A percentile compares a stretch with the other conserved stretches of the same genome.
Conservation (phyloP, 73 alveolate species). For the Tetrahymena malaccensis region DNA sequence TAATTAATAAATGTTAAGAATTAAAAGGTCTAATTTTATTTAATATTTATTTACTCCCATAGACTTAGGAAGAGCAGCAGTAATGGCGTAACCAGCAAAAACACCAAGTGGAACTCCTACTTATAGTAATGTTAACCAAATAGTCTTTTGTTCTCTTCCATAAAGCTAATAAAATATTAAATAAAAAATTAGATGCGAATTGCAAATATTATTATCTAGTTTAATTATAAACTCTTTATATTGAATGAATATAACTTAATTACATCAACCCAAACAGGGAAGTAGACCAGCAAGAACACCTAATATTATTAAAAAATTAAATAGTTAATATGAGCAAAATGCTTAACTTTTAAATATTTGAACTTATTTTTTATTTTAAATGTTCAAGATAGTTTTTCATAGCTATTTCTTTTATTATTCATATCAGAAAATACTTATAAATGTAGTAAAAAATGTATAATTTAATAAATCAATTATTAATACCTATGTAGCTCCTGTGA, state of each 20-base stretch:
- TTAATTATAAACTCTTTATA: background rate
- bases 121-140: conserved; percentile 21
- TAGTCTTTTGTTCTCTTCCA: conserved; percentile 18
- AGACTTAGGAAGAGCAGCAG: conserved; percentile 2
- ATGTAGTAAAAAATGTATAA: too few relatives aligned
- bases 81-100: conserved; percentile 23
- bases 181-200: background rate
- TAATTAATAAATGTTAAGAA: too few relatives aligned
- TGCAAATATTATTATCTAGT: background rate
- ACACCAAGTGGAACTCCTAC: conserved; percentile 36
- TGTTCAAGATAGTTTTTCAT: too few relatives aligned
- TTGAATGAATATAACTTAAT: background rate
- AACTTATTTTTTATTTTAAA: too few relatives aligned
- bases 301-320: background rate
- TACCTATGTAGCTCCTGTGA: conserved; percentile 41
- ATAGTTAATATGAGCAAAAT: background rate
- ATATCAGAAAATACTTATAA: background rate
- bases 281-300: conserved; percentile 49
- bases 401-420: background rate
- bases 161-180: background rate
- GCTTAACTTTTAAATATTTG: too few relatives aligned
- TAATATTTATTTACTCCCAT: conserved; percentile 2
- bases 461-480: background rate
- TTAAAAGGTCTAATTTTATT: background rate
- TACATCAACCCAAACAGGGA: conserved; percentile 70